Percentiles rank a stretch among this genome's conserved stretches.
Conservation (phyloP, 371 early-diverging fungal species). For the Mortierella sp. region DNA sequence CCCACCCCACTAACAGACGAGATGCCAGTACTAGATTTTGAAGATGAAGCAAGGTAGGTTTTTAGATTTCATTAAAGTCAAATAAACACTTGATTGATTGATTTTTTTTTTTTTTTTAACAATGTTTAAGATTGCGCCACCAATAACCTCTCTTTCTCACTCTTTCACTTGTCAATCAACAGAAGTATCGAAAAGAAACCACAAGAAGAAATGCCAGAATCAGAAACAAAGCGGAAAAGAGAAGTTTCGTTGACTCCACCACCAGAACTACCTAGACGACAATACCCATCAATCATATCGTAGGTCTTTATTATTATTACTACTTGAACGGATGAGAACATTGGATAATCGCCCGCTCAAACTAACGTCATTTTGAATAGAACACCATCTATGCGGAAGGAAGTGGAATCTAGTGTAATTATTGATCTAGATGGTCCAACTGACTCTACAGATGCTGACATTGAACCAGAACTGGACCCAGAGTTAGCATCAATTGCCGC, state of each 20-base stretch:
- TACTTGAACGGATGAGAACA: background rate
- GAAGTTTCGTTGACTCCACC: constrained; percentile 50
- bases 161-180: background rate
- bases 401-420: background rate
- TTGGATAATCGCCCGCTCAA: too few species aligned
- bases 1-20: background rate
- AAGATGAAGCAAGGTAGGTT: constrained; percentile 39
- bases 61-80: background rate
- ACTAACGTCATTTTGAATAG: background rate
- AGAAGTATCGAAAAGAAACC: background rate
- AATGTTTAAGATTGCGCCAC: background rate
- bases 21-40: constrained; percentile 31
- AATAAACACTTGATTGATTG: too few species aligned
- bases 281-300: background rate
- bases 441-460: constrained; percentile 5
- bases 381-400: background rate
- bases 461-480: constrained; percentile 38
- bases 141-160: background rate
- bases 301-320: constrained; percentile 10
- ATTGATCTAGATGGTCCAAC: constrained; percentile 25
- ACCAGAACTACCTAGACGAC: constrained; percentile 27
- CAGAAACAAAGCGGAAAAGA: constrained; percentile 39
- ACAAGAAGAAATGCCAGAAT: background rate
- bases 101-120: background rate
- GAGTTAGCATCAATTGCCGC: constrained; percentile 45